A percentile compares a stretch with the other conserved stretches of the same genome.
These are phyloP conservation scores for Entomortierella parvispora DNA, from an alignment of 192 early-diverging fungal genomes.

Conservation along the genomic window DNA sequence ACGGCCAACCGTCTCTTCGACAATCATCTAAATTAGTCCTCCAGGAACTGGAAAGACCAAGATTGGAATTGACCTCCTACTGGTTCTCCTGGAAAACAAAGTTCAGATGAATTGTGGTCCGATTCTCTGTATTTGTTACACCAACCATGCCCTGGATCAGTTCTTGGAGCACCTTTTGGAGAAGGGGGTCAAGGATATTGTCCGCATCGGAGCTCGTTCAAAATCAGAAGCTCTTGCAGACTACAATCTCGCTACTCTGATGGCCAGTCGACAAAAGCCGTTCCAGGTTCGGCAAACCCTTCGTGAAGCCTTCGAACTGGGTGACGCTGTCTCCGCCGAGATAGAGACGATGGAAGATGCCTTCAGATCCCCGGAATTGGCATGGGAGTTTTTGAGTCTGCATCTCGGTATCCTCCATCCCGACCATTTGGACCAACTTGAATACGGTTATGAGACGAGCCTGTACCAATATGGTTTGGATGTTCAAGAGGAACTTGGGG, in stretches of 20 bases:
- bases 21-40: constrained; percentile 24
- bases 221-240: constrained; percentile 15
- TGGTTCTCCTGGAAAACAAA: constrained; percentile 33
- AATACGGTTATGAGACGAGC: no score
- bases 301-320: not conserved
- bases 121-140: constrained; percentile 58
- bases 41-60: constrained; percentile 59
- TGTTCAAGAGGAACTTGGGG: no score
- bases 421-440: no score
- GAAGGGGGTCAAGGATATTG: constrained; percentile 35
- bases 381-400: no score
- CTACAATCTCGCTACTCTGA: constrained; percentile 7
- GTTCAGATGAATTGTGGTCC: constrained; percentile 28
- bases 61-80: constrained; percentile 58
- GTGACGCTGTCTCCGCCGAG: no score
- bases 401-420: no score
- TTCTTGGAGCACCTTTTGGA: constrained; percentile 62
- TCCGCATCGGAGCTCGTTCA: constrained; percentile 56
- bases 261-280: constrained; percentile 1
- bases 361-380: no score
- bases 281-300: not conserved
- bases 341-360: no score
- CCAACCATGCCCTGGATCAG: constrained; percentile 69
- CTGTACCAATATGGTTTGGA: no score
- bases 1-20: not conserved